phyloP scores from a whole-genome alignment of 441 rosid species.

The Adansonia grandidieri region DNA sequence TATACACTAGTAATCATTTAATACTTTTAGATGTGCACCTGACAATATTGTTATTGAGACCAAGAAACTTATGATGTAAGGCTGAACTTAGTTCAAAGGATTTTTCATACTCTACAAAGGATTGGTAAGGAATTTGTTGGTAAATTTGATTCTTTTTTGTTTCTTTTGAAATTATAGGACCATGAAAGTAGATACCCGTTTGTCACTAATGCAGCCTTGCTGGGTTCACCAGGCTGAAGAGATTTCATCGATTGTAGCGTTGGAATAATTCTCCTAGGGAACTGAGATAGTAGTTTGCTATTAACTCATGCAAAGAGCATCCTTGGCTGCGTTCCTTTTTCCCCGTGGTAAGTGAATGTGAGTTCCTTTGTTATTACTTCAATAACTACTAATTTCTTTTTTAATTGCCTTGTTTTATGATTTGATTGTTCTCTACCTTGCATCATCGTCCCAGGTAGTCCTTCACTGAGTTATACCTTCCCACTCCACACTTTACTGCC shows the following conservation, averaged over 20 bases:
- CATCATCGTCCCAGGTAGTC: neutral
- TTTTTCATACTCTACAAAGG: neutral
- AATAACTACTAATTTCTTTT: neutral
- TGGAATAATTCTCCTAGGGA: neutral
- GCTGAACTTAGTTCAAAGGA: neutral
- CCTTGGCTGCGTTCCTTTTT: neutral
- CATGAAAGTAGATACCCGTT: neutral
- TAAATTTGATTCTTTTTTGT: neutral
- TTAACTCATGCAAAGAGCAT: neutral
- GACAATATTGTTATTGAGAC: conserved; percentile 1
- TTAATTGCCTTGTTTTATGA: neutral
- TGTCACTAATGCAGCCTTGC: conserved; percentile 5
- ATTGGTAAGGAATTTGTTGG: neutral
- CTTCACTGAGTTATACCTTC: neutral
- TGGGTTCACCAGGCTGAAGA: neutral
- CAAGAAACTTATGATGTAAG: neutral
- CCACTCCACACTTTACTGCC: neutral
- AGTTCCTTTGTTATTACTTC: neutral
- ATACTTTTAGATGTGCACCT: conserved; percentile 11
- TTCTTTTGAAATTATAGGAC: neutral
- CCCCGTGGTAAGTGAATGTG: neutral
- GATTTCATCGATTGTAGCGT: conserved; percentile 7
- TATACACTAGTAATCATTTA: neutral
- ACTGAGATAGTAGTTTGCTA: neutral
- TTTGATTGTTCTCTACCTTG: conserved; percentile 1